A percentile compares a stretch with the other conserved stretches of the same genome.
These are phyloP conservation scores for Trichothecium roseum DNA, from an alignment of 2,329 filamentous ascomycete species.

Conservation along the genomic window DNA sequence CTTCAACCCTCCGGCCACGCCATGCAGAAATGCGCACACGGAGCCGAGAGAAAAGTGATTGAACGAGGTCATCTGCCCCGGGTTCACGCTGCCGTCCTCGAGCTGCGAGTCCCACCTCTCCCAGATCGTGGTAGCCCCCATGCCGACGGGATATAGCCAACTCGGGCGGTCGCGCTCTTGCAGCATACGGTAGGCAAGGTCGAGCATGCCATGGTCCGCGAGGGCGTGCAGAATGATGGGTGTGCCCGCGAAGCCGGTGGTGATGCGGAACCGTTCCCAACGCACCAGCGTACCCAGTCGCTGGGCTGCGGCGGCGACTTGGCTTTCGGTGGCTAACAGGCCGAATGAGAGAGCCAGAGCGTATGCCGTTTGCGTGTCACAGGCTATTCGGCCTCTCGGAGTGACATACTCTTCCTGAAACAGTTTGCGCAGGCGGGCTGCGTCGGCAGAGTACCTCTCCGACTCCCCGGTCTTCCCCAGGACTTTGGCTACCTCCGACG, in stretches of 20 bases:
- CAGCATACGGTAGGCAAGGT: conserved; percentile 35
- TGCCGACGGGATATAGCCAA: conserved; percentile 36
- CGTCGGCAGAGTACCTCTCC: conserved; percentile 8
- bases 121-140: conserved; percentile 37
- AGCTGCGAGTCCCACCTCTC: conserved; percentile 40
- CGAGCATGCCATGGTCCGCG: conserved; percentile 13
- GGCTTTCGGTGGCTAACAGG: conserved; percentile 13
- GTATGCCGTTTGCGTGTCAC: not conserved
- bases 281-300: not conserved
- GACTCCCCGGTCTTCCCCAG: conserved; percentile 18
- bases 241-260: conserved; percentile 33
- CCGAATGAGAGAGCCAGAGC: conserved; percentile 24
- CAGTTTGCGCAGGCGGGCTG: not conserved
- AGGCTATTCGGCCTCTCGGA: not conserved
- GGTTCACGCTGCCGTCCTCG: conserved; percentile 31
- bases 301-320: conserved; percentile 3
- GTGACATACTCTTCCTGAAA: not conserved
- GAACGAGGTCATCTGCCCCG: conserved; percentile 36
- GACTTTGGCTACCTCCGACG: conserved; percentile 20
- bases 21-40: conserved; percentile 35
- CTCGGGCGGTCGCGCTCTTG: conserved; percentile 30
- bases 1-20: conserved; percentile 27
- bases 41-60: conserved; percentile 39
- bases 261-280: conserved; percentile 17
- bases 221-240: conserved; percentile 23